A percentile compares a stretch with the other conserved stretches of the same genome.
Evolutionary conservation across 2,329 filamentous ascomycete genomes (phyloP).

Genomic region (Colletotrichum endophyticum): DNA sequence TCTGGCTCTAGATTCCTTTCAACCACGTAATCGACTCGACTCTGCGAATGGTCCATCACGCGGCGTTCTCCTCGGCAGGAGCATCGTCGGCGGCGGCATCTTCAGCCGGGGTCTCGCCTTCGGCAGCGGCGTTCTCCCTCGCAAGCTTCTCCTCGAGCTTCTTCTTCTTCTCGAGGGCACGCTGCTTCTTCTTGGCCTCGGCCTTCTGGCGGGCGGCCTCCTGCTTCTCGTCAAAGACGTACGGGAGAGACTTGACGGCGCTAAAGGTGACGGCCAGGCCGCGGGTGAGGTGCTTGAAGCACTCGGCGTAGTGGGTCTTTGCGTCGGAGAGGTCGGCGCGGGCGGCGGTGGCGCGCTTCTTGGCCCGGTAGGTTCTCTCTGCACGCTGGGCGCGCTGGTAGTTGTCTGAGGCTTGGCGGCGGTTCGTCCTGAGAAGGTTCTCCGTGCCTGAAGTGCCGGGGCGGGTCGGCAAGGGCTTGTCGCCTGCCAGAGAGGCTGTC

Average conservation of each 20-base stretch:
- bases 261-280: slow-evolving; percentile 35
- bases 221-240: slow-evolving; percentile 41
- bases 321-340: slow-evolving; percentile 42
- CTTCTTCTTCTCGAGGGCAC: slow-evolving; percentile 37
- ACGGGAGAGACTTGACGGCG: slow-evolving; percentile 36
- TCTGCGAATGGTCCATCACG: slow-evolving; percentile 10
- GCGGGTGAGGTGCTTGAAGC: slow-evolving; percentile 37
- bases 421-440: slow-evolving; percentile 42
- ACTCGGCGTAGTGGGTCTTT: slow-evolving; percentile 41
- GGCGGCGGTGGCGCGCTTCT: slow-evolving; percentile 44
- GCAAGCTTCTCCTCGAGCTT: slow-evolving; percentile 37
- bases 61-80: background rate
- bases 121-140: slow-evolving; percentile 22
- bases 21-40: slow-evolving; percentile 7
- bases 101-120: background rate
- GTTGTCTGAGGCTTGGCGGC: slow-evolving; percentile 40
- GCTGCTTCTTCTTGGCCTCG: slow-evolving; percentile 33
- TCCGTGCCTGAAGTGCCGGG: slow-evolving; percentile 49
- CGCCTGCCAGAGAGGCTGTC: background rate
- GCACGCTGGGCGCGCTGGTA: slow-evolving; percentile 42
- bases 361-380: slow-evolving; percentile 44
- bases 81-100: background rate
- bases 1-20: background rate
- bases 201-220: slow-evolving; percentile 32
- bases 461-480: slow-evolving; percentile 33